Percentiles rank a stretch among this genome's conserved stretches.
Evolutionary conservation across 176 grass and related monocot genomes (phyloP).

Genomic region (barley (Hordeum vulgare)): DNA sequence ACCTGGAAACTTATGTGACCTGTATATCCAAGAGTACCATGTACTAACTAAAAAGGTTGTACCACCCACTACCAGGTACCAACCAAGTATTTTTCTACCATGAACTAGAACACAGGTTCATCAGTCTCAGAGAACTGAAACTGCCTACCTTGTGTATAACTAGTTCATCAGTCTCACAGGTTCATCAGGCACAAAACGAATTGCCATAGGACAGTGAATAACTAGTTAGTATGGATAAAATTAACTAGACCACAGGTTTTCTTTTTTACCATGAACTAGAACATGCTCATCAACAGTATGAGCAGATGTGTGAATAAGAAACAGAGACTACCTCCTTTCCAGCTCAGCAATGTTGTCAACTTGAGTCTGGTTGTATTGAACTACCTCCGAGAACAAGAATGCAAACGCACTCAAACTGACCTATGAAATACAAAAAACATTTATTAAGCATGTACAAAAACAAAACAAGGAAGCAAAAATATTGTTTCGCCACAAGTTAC

Average conservation of each 20-base stretch:
- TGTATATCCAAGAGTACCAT: constrained; percentile 5
- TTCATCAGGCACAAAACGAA: neutral
- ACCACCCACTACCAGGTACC: neutral
- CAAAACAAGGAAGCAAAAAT: neutral
- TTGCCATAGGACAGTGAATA: neutral
- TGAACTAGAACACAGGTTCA: no score
- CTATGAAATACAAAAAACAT: constrained; percentile 37
- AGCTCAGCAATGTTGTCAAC: constrained; percentile 97
- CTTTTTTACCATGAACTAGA: neutral
- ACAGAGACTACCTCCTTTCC: constrained; percentile 62
- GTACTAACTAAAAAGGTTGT: neutral
- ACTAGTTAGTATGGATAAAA: neutral
- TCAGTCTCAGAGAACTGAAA: neutral
- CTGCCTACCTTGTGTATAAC: no score
- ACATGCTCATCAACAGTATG: neutral
- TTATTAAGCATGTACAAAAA: constrained; percentile 7
- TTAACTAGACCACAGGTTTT: neutral
- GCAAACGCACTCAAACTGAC: constrained; percentile 97
- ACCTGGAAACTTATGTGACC: neutral
- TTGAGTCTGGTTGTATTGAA: constrained; percentile 98
- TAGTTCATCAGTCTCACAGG: no score
- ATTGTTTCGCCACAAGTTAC: neutral
- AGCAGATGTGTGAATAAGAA: neutral
- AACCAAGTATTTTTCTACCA: neutral
- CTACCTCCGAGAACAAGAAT: constrained; percentile 93